Percentiles rank a stretch among this genome's conserved stretches.
Conservation (phyloP, 208 protist genomes). For the Blastocrithidia nonstop region DNA sequence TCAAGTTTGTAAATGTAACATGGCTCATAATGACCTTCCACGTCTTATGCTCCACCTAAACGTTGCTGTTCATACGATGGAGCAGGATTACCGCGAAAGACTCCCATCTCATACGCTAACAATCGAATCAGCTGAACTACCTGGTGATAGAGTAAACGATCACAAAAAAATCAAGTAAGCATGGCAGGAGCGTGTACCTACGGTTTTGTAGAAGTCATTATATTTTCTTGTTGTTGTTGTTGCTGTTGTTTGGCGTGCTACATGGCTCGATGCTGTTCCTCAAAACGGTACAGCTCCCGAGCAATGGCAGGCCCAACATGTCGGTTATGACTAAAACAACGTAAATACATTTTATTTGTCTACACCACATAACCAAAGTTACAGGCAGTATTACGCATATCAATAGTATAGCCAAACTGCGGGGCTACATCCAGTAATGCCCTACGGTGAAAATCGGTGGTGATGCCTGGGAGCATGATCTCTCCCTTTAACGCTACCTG, state of each 20-base stretch:
- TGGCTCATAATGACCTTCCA: conserved; percentile 1
- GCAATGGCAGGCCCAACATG: conserved; percentile 4
- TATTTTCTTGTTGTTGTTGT: conserved; percentile 2
- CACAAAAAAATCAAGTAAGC: conserved; percentile 9
- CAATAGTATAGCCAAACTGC: background rate
- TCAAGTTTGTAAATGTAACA: conserved; percentile 8
- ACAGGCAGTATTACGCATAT: conserved; percentile 3
- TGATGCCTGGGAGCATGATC: conserved; percentile 1
- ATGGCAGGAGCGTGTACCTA: background rate
- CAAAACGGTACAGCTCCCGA: conserved; percentile 3
- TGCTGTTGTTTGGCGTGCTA: background rate
- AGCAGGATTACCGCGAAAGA: conserved; percentile 6
- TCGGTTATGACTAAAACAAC: conserved; percentile 5
- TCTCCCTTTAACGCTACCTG: conserved; percentile 6
- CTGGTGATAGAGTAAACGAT: conserved; percentile 9
- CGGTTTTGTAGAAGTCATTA: background rate
- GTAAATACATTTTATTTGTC: conserved; percentile 6
- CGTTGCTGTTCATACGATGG: background rate
- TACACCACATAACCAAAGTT: conserved; percentile 5
- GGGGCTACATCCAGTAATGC: conserved; percentile 5
- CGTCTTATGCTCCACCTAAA: background rate
- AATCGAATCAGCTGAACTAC: conserved; percentile 9
- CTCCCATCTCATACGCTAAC: conserved; percentile 9
- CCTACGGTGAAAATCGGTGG: background rate
- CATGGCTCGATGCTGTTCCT: background rate